A percentile compares a stretch with the other conserved stretches of the same genome.
Evolutionary conservation across 1,284 basidiomycete genomes (phyloP).

Genomic region (Apiotrichum sp.): DNA sequence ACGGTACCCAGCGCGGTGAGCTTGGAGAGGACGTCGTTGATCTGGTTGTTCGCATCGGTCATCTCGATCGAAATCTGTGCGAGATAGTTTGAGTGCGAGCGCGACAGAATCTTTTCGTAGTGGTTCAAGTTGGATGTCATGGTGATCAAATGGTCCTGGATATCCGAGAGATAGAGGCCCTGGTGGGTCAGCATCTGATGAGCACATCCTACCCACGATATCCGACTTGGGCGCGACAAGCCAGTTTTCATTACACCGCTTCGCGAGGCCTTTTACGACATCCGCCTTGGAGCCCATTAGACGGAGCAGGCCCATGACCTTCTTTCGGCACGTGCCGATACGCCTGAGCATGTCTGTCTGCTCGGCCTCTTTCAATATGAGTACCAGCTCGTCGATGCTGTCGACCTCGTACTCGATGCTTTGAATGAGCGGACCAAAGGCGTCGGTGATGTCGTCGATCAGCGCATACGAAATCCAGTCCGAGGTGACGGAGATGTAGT

Average conservation of each 20-base stretch:
- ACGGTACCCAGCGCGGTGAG: conserved; percentile 96
- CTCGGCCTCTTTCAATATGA: conserved; percentile 85
- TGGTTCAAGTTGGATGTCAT: conserved; percentile 97
- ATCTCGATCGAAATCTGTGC: conserved; percentile 98
- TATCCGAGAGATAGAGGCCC: conserved; percentile 91
- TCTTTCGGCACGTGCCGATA: conserved; percentile 97
- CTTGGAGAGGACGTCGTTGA: conserved; percentile 98
- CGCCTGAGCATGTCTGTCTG: conserved; percentile 73
- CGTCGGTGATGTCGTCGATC: conserved; percentile 99
- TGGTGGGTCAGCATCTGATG: conserved; percentile 42
- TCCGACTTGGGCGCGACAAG: conserved; percentile 94
- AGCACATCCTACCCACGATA: conserved; percentile 58
- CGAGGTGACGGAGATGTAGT: conserved; percentile 97
- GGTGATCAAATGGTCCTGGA: conserved; percentile 96
- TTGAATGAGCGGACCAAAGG: conserved; percentile 97
- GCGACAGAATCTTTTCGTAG: conserved; percentile 97
- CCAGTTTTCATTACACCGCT: conserved; percentile 98
- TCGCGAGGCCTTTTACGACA: conserved; percentile 96
- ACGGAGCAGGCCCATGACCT: conserved; percentile 92
- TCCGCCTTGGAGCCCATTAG: conserved; percentile 99
- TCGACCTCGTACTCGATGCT: conserved; percentile 99
- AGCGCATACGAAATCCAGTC: conserved; percentile 99
- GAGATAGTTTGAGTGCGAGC: conserved; percentile 98
- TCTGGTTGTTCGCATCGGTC: conserved; percentile 99
- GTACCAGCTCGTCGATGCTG: conserved; percentile 94